Evolutionary conservation across 2,329 filamentous ascomycete species (phyloP).

Genomic region (Ophiocordyceps camponoti-rufipedis): DNA sequence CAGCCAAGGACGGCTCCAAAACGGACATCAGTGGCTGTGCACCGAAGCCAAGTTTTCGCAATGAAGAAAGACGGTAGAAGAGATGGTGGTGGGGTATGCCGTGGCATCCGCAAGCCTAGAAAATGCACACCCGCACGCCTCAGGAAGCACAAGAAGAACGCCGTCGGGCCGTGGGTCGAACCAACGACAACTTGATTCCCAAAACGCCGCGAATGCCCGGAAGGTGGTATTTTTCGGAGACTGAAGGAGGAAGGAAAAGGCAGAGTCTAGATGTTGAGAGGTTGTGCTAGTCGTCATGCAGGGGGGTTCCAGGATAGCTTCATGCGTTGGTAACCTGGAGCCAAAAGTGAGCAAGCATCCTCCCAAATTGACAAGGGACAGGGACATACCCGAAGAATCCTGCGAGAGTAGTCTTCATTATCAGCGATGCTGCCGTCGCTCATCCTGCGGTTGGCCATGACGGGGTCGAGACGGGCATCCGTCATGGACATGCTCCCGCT

Average conservation of each 20-base stretch:
- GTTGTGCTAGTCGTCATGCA: conserved; percentile 2
- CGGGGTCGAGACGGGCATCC: conserved; percentile 73
- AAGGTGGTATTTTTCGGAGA: conserved; percentile 4
- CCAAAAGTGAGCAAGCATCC: background rate
- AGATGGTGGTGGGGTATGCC: conserved; percentile 8
- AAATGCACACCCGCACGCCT: conserved; percentile 18
- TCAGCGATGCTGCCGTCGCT: conserved; percentile 95
- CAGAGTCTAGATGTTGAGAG: conserved; percentile 5
- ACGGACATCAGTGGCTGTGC: background rate
- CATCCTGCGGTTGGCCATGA: conserved; percentile 66
- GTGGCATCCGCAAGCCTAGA: conserved; percentile 2
- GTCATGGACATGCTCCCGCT: conserved; percentile 51
- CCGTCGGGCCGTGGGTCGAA: conserved; percentile 16
- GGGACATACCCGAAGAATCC: conserved; percentile 73
- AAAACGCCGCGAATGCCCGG: conserved; percentile 24
- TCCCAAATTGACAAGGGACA: background rate
- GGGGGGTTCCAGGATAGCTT: conserved; percentile 19
- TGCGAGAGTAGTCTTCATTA: conserved; percentile 90
- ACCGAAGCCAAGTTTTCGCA: conserved; percentile 8
- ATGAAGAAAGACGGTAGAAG: conserved; percentile 16
- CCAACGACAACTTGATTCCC: conserved; percentile 19
- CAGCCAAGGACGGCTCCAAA: background rate
- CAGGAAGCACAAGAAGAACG: conserved; percentile 14
- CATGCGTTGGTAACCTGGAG: conserved; percentile 40
- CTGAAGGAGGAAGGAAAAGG: conserved; percentile 14